Evolutionary conservation across 306 rosid species (phyloP), one percentile per base, ranked within the genome.

Genomic region (Canavalia ensiformis): DNA sequence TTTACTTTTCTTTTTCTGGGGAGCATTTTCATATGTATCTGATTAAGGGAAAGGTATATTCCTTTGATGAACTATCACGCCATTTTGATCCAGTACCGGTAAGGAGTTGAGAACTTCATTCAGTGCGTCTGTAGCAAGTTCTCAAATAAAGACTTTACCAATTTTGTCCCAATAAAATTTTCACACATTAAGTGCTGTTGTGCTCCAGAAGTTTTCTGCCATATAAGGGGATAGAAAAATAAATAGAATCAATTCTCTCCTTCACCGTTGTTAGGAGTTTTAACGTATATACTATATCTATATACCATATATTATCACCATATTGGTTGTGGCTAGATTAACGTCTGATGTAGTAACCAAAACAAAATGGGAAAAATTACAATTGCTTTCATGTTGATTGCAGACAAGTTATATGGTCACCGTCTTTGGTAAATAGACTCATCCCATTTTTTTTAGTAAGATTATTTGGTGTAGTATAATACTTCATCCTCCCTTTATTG

Each of bases 41-140:
- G 56, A 68, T 68, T 25, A 30, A 81, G 42, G 41, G 50, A 58
- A 57, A 35, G 68, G 64, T 49, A 74, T 81, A 74, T 44, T 81
- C 80, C 70, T 55, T 55, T 68, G 72, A 39, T 81, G 45, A 63
- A 52, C 75, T 42, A 7, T 52, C 74, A 72, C 28, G 66, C 74
- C 49, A 74, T 64, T 81, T 74, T 74, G 49, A 47, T 37, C 62
- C 4, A 57, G 76, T 75, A 9, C 35, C 60, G 28, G 71, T 67
- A 67, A 75, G 68, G 28, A 76, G 67, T 30, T 39, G 58, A 83
- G 49, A 71, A 33, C 75, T 77, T 83, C 77, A 83, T 77, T 60
- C 79, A 33, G 13, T 54, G 52, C 42, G 41, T 44, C 75, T 66
- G 45, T 35, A 28, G 9, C 41, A 33, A 68, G 62, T 74, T 31